Percentiles rank a stretch among this genome's conserved stretches.
phyloP scores from a whole-genome alignment of 345 rosid species.

The Brassica rapa region DNA sequence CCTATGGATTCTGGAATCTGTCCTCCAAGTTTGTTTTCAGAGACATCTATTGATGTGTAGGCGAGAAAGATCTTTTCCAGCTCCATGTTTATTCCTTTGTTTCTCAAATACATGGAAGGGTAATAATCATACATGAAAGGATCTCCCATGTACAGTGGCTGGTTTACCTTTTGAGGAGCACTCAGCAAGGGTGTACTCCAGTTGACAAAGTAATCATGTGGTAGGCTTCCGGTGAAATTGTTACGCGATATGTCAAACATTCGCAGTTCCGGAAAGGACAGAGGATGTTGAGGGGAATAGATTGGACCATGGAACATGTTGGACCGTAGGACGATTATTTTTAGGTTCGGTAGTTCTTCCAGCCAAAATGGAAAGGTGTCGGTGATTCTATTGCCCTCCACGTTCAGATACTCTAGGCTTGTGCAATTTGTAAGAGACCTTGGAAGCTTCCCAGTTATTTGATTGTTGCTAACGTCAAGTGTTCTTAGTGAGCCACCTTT shows the following conservation, averaged over 20 bases:
- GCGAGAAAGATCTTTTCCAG: too few relatives aligned
- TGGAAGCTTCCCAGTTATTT: neutral
- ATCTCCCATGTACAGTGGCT: neutral
- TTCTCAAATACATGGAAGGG: neutral
- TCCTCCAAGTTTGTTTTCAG: too few relatives aligned
- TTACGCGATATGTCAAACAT: neutral
- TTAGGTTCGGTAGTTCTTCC: neutral
- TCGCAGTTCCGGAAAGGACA: neutral
- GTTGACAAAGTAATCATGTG: neutral
- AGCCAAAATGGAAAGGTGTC: neutral
- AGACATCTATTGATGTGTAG: too few relatives aligned
- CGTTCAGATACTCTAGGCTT: neutral
- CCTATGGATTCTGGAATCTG: too few relatives aligned
- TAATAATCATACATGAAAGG: neutral
- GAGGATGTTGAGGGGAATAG: neutral
- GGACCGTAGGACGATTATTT: neutral
- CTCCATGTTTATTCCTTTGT: too few relatives aligned
- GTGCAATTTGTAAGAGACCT: neutral
- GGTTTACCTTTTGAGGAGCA: neutral
- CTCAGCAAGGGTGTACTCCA: neutral
- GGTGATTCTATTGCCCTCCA: neutral
- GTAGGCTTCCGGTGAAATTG: neutral
- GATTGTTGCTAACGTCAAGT: neutral
- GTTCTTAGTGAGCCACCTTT: neutral
- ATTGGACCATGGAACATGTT: neutral